These are phyloP conservation scores for Pythium monospermum DNA, from an alignment of 352 stramenopile species.

Conservation along the genomic window DNA sequence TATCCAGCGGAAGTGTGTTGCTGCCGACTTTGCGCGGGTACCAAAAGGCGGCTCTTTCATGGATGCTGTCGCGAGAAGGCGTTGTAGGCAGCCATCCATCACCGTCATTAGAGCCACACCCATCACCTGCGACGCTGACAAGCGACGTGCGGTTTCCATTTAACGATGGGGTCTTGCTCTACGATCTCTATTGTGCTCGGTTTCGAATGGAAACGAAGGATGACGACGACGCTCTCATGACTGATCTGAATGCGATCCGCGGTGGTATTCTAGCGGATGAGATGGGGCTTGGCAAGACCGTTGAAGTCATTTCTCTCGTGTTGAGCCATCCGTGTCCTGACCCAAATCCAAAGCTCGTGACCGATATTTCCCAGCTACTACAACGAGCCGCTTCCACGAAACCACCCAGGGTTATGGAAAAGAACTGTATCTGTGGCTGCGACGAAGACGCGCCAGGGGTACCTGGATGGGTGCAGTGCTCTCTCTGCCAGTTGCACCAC, in stretches of 20 bases:
- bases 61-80: slow-evolving; percentile 89
- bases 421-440: slow-evolving; percentile 53
- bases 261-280: slow-evolving; percentile 91
- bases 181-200: slow-evolving; percentile 9
- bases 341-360: slow-evolving; percentile 29
- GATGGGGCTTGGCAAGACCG: slow-evolving; percentile 89
- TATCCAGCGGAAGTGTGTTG: slow-evolving; percentile 24
- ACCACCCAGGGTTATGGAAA: too few species aligned
- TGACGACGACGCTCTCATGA: not conserved
- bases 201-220: not conserved
- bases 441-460: slow-evolving; percentile 24
- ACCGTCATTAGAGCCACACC: not conserved
- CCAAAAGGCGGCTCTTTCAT: slow-evolving; percentile 95
- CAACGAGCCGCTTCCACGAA: too few species aligned
- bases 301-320: slow-evolving; percentile 68
- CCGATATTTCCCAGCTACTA: slow-evolving; percentile 37
- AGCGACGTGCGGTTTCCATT: slow-evolving; percentile 5
- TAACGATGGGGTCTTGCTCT: not conserved
- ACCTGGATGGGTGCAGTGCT: slow-evolving; percentile 51
- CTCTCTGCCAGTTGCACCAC: slow-evolving; percentile 51
- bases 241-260: slow-evolving; percentile 16
- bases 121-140: not conserved
- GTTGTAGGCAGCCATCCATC: slow-evolving; percentile 7
- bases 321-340: slow-evolving; percentile 32
- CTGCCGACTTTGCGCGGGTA: slow-evolving; percentile 93